Conservation (phyloP, 2,329 filamentous ascomycete species). For the Pyrenophora teres region DNA sequence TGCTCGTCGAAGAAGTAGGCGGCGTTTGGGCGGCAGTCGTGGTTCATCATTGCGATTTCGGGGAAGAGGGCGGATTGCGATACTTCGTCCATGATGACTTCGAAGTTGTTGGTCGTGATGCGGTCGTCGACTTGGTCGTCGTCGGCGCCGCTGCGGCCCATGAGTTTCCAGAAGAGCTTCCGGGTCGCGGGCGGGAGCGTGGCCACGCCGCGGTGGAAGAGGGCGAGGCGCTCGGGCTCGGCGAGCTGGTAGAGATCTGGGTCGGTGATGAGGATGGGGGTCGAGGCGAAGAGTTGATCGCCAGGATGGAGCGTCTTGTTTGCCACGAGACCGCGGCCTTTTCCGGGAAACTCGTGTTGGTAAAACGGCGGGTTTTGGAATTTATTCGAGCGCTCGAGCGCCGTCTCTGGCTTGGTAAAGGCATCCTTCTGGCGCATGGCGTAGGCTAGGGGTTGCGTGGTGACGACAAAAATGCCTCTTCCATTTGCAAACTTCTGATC, state of each 20-base stretch:
- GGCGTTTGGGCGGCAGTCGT: conserved; percentile 47
- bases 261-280: conserved; percentile 39
- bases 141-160: conserved; percentile 34
- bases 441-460: conserved; percentile 33
- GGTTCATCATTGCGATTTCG: conserved; percentile 45
- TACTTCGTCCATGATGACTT: conserved; percentile 30
- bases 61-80: conserved; percentile 38
- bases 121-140: conserved; percentile 40
- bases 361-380: conserved; percentile 36
- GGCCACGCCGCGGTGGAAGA: conserved; percentile 35
- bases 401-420: conserved; percentile 26
- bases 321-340: conserved; percentile 41
- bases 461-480: conserved; percentile 40
- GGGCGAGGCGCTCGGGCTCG: conserved; percentile 30
- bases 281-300: conserved; percentile 42
- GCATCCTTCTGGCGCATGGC: conserved; percentile 37
- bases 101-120: conserved; percentile 46
- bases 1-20: conserved; percentile 49
- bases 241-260: conserved; percentile 30
- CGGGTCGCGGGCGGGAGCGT: conserved; percentile 29
- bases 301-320: conserved; percentile 43
- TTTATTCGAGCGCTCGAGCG: conserved; percentile 27
- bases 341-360: conserved; percentile 38
- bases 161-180: conserved; percentile 35
- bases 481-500: conserved; percentile 37